Evolutionary conservation across 768 basidiomycete species (phyloP), one percentile per base, ranked within the genome.

Genomic region (Tricholoma hemisulphureum): DNA sequence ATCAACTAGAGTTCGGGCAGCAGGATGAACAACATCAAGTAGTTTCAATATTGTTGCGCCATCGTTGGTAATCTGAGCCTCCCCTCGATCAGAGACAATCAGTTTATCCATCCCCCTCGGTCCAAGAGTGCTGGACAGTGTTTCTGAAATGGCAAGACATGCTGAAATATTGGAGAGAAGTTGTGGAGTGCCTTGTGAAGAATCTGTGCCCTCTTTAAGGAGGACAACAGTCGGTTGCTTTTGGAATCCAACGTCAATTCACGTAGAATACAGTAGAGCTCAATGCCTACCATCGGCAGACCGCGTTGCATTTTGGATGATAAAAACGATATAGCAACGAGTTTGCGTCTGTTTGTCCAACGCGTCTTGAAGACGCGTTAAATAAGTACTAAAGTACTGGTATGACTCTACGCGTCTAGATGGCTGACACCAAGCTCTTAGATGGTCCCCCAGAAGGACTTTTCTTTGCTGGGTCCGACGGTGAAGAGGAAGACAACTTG

Each of bases 31-130:
- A 70, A 99, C 95, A 62, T 99, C 97, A 60, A 99, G 84, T 59
- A 99, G 82, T 74, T 97, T 96, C 69, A 99, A 81, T 70, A 99
- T 97, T 59, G 97, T 99, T 32, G 97, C 97, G 58, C 97, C 97
- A 83, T 99, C 97, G 74, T 99, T 99, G 20, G 97, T 98, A 69
- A 99, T 99, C 77, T 97, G 96, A 8, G 97, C 94, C 59, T 95
- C 90, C 51, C 97, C 96, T 56, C 95, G 85, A 58, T 92, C 89
- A 59, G 88, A 88, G 2, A 98, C 96, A 63, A 97, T 97, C 45
- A 98, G 80, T 72, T 98, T 98, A 74, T 99, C 97, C 97, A 99
- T 98, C 61, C 97, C 97, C 58, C 97, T 81, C 7, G 97, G 97
- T 13, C 97, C 97, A n/a, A 99, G 85, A 29, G 97, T 98, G 56